phyloP scores from a whole-genome alignment of 108 stramenopile genomes.

The Fragilaria radians region DNA sequence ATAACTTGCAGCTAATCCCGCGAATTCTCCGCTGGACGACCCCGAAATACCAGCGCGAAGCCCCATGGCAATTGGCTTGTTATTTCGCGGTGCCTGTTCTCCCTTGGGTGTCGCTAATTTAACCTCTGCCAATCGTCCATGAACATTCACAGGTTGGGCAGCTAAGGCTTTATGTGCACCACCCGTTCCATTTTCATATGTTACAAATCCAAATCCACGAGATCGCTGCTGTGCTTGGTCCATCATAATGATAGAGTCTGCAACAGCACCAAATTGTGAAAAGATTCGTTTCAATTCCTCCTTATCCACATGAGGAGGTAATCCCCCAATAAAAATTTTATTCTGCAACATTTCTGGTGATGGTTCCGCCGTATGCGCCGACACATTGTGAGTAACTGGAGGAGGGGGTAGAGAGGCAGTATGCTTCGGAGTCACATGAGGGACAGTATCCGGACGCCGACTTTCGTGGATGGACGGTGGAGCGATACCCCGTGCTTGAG shows the following conservation, averaged over 20 bases:
- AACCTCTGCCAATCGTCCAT: slow-evolving; percentile 73
- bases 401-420: not conserved
- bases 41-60: slow-evolving; percentile 54
- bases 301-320: slow-evolving; percentile 70
- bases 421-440: not conserved
- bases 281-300: slow-evolving; percentile 82
- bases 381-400: slow-evolving; percentile 9
- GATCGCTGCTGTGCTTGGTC: slow-evolving; percentile 68
- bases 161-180: slow-evolving; percentile 74
- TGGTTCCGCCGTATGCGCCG: not conserved
- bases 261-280: slow-evolving; percentile 74
- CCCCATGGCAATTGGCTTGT: slow-evolving; percentile 41
- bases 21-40: slow-evolving; percentile 58
- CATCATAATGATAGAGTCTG: slow-evolving; percentile 82
- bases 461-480: slow-evolving; percentile 74
- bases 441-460: slow-evolving; percentile 2
- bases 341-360: slow-evolving; percentile 61
- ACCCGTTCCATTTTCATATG: slow-evolving; percentile 72
- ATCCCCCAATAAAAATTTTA: slow-evolving; percentile 59
- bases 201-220: slow-evolving; percentile 90
- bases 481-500: slow-evolving; percentile 78
- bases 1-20: slow-evolving; percentile 73
- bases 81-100: slow-evolving; percentile 45
- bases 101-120: slow-evolving; percentile 83
- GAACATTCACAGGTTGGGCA: slow-evolving; percentile 67